A percentile compares a stretch with the other conserved stretches of the same genome.
Conservation (phyloP, 192 early-diverging fungal genomes). For the Podila epicladia region DNA sequence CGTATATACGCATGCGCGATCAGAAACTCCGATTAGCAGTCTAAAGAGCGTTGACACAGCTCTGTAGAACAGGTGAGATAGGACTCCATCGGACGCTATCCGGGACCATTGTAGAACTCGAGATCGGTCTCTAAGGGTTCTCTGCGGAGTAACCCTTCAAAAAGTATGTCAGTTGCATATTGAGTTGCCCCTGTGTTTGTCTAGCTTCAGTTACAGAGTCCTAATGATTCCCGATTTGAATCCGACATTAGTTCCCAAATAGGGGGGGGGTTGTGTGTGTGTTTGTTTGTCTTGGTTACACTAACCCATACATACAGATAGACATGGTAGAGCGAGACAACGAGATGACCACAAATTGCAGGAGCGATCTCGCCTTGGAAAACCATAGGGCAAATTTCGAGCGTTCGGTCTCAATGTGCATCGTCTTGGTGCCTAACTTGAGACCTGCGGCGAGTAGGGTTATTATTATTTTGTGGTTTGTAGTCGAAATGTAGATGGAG, state of each 20-base stretch:
- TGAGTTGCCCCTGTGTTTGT: conserved; percentile 54
- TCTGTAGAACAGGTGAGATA: conserved; percentile 56
- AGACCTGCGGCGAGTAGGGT: conserved; percentile 58
- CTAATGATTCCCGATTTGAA: conserved; percentile 8
- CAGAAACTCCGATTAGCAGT: conserved; percentile 43
- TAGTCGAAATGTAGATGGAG: no score
- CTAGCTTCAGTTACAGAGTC: conserved; percentile 55
- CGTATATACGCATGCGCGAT: no score
- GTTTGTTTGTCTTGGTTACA: no score
- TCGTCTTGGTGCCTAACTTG: conserved; percentile 61
- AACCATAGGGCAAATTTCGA: conserved; percentile 64
- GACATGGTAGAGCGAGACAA: conserved; percentile 59
- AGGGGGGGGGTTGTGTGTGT: no score
- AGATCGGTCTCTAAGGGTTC: conserved; percentile 55
- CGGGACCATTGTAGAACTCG: conserved; percentile 54
- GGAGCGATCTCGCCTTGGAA: conserved; percentile 57
- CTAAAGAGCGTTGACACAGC: conserved; percentile 56
- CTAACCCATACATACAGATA: conserved; percentile 8
- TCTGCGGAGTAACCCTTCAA: conserved; percentile 57
- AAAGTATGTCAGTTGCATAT: conserved; percentile 57
- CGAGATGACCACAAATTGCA: conserved; percentile 55
- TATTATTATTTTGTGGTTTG: neutral
- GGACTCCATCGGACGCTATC: conserved; percentile 31
- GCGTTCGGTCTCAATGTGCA: conserved; percentile 60
- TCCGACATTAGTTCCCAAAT: no score